Evolutionary conservation across 495 filamentous ascomycete species (phyloP).

Genomic region (Penicillium roqueforti): DNA sequence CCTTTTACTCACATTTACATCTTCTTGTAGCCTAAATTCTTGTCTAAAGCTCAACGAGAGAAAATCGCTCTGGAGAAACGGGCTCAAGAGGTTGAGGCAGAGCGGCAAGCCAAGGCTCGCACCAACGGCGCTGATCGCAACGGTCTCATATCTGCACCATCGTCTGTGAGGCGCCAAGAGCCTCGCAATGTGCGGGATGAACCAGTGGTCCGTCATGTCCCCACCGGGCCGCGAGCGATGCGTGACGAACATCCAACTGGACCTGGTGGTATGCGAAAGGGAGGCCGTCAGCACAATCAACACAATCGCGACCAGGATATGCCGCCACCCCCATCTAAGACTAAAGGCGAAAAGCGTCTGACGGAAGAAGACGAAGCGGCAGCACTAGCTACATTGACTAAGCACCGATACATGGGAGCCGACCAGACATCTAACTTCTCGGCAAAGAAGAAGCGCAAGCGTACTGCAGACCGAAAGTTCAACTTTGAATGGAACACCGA

Average conservation of each 20-base stretch:
- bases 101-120: slow-evolving; percentile 39
- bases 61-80: slow-evolving; percentile 80
- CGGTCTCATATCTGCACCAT: slow-evolving; percentile 8
- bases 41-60: slow-evolving; percentile 87
- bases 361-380: slow-evolving; percentile 57
- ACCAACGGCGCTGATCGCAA: slow-evolving; percentile 32
- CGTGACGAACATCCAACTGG: slow-evolving; percentile 55
- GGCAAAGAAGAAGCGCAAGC: slow-evolving; percentile 90
- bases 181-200: slow-evolving; percentile 11
- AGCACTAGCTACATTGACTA: slow-evolving; percentile 70
- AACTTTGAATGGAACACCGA: slow-evolving; percentile 98
- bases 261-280: slow-evolving; percentile 50
- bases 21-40: slow-evolving; percentile 71
- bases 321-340: slow-evolving; percentile 46
- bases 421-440: slow-evolving; percentile 86
- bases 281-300: slow-evolving; percentile 39
- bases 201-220: slow-evolving; percentile 37
- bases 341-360: slow-evolving; percentile 52
- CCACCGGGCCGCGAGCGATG: slow-evolving; percentile 78
- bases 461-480: slow-evolving; percentile 95
- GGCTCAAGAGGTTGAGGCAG: slow-evolving; percentile 76
- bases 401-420: slow-evolving; percentile 88
- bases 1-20: slow-evolving; percentile 17
- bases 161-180: neutral
- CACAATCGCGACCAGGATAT: slow-evolving; percentile 53